Evolutionary conservation across 2,329 filamentous ascomycete genomes (phyloP).

Genomic region (Talaromyces pinophilus): DNA sequence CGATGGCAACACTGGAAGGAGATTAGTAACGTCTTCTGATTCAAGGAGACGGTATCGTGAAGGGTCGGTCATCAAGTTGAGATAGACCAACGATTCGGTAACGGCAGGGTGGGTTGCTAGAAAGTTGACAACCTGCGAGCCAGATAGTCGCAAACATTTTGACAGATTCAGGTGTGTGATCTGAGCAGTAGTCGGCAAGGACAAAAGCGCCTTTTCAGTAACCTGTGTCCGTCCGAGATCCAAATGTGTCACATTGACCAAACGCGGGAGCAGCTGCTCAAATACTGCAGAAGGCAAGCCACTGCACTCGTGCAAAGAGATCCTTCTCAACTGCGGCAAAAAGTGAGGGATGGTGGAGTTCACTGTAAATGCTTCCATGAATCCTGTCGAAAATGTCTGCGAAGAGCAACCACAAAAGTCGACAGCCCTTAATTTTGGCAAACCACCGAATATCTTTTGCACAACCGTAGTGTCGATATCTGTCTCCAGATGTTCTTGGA

Average conservation of each 20-base stretch:
- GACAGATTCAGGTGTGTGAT: constrained; percentile 77
- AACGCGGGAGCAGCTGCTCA: constrained; percentile 69
- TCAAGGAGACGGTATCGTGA: constrained; percentile 71
- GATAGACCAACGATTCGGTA: constrained; percentile 63
- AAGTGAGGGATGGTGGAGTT: constrained; percentile 53
- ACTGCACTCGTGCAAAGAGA: constrained; percentile 78
- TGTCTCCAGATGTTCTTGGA: constrained; percentile 77
- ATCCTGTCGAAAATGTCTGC: constrained; percentile 64
- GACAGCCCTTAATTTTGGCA: constrained; percentile 65
- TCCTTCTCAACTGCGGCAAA: constrained; percentile 61
- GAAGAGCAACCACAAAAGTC: constrained; percentile 79
- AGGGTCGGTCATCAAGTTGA: constrained; percentile 72
- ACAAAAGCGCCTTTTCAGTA: constrained; percentile 68
- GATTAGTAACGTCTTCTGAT: constrained; percentile 62
- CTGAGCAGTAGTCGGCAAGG: constrained; percentile 69
- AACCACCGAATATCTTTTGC: constrained; percentile 67
- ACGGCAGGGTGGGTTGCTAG: constrained; percentile 70
- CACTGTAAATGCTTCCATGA: constrained; percentile 56
- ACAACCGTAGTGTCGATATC: constrained; percentile 70
- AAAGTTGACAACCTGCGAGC: constrained; percentile 68
- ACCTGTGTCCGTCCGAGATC: constrained; percentile 78
- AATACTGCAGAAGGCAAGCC: constrained; percentile 68
- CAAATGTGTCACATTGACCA: constrained; percentile 70
- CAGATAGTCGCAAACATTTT: constrained; percentile 70
- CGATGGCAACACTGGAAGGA: constrained; percentile 66